Percentiles rank a stretch among this genome's conserved stretches.
These are phyloP conservation scores for Bauhinia variegata DNA, from an alignment of 306 rosid genomes.

Conservation along the genomic window DNA sequence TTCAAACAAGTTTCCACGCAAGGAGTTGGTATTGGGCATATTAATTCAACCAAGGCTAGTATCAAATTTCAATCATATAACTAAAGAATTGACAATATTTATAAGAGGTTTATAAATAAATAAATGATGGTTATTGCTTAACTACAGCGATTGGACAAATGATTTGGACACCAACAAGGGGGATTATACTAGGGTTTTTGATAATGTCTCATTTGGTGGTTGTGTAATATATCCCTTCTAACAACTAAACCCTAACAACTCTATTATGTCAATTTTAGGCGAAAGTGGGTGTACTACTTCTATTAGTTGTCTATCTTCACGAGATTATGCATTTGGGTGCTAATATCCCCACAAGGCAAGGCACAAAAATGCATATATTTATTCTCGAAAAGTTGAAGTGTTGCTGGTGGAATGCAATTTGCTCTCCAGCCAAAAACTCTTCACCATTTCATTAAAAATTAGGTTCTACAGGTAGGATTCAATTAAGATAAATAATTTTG, in stretches of 20 bases:
- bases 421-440: slow-evolving; percentile 5
- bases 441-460: not conserved
- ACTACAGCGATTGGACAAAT: slow-evolving; percentile 40
- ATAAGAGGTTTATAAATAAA: too few species aligned
- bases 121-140: slow-evolving; percentile 44
- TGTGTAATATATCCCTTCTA: slow-evolving; percentile 16
- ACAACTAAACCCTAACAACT: slow-evolving; percentile 41
- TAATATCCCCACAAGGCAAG: not conserved
- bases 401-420: not conserved
- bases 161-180: slow-evolving; percentile 2
- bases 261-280: slow-evolving; percentile 31
- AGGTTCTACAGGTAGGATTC: not conserved
- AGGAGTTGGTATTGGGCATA: not conserved
- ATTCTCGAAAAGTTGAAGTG: not conserved
- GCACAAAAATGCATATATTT: not conserved
- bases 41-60: too few species aligned
- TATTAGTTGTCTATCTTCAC: slow-evolving; percentile 6
- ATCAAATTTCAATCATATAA: slow-evolving; percentile 3
- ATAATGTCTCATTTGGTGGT: slow-evolving; percentile 41
- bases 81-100: not conserved
- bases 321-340: not conserved
- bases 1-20: slow-evolving; percentile 19
- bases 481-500: not conserved
- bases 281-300: slow-evolving; percentile 44
- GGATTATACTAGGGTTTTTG: slow-evolving; percentile 15